Conservation (phyloP, 2,329 filamentous ascomycete species). For the Teratosphaeria destructans region DNA sequence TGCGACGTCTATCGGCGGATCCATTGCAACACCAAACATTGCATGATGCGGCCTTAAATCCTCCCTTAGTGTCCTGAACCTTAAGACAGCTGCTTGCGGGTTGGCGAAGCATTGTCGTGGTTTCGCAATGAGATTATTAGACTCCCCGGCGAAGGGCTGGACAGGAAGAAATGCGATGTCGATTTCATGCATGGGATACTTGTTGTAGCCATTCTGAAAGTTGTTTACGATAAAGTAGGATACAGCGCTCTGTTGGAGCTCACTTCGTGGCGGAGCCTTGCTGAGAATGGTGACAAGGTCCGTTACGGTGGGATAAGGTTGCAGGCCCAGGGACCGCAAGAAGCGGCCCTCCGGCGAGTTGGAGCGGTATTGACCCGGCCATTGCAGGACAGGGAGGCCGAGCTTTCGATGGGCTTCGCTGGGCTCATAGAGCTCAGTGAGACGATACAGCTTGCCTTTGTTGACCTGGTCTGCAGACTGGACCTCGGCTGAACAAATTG, state of each 20-base stretch:
- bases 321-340: conserved; percentile 61
- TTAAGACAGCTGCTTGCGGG: conserved; percentile 61
- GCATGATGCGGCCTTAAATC: conserved; percentile 71
- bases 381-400: conserved; percentile 66
- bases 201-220: conserved; percentile 63
- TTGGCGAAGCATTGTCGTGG: conserved; percentile 79
- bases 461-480: conserved; percentile 27
- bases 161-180: conserved; percentile 53
- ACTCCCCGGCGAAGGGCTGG: conserved; percentile 54
- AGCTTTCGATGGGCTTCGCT: conserved; percentile 59
- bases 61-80: conserved; percentile 64
- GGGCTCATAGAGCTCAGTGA: conserved; percentile 74
- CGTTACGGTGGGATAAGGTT: conserved; percentile 56
- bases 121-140: conserved; percentile 46
- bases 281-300: conserved; percentile 74
- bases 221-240: conserved; percentile 75
- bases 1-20: conserved; percentile 71
- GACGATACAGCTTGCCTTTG: conserved; percentile 47
- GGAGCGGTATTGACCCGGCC: conserved; percentile 63
- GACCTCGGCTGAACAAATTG: conserved; percentile 70
- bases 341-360: conserved; percentile 64
- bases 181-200: conserved; percentile 46
- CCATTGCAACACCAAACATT: conserved; percentile 75
- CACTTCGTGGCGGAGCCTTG: conserved; percentile 43
- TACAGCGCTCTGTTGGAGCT: conserved; percentile 60